Percentiles rank a stretch among this genome's conserved stretches.
These are phyloP conservation scores for Fusarium gaditjirri DNA, from an alignment of 2,329 filamentous ascomycete species.

Conservation along the genomic window DNA sequence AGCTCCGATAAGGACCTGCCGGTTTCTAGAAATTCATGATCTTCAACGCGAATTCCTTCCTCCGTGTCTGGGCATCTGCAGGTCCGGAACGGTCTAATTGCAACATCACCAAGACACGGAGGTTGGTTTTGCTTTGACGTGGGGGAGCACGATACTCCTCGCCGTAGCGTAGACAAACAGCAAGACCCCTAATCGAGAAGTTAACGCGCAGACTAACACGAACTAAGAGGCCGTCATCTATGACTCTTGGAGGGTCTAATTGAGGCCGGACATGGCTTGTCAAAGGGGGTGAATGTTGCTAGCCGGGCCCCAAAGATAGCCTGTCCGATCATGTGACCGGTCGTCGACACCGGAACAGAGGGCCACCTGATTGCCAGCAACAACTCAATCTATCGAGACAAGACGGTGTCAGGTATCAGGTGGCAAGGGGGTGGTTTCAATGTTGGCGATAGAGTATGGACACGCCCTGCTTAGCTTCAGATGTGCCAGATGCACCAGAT, in stretches of 20 bases:
- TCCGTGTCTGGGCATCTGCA: conserved; percentile 21
- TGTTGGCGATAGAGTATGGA: conserved; percentile 7
- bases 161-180: not conserved
- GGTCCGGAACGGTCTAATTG: conserved; percentile 29
- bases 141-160: conserved; percentile 18
- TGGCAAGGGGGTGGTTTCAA: conserved; percentile 32
- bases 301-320: conserved; percentile 32
- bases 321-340: conserved; percentile 35
- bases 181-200: conserved; percentile 8
- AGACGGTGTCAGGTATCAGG: conserved; percentile 30
- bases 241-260: conserved; percentile 25
- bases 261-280: conserved; percentile 34
- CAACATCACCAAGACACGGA: conserved; percentile 15
- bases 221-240: conserved; percentile 25
- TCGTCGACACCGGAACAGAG: conserved; percentile 11
- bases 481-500: conserved; percentile 17
- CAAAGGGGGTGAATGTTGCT: conserved; percentile 28
- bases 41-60: not conserved
- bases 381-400: conserved; percentile 32
- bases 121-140: conserved; percentile 8
- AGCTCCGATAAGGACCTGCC: conserved; percentile 9
- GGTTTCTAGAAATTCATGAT: conserved; percentile 18
- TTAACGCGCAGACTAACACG: not conserved
- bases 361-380: conserved; percentile 35
- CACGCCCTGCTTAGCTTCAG: conserved; percentile 32